Percentiles rank a stretch among this genome's conserved stretches.
Evolutionary conservation across 805 yeast species (phyloP).

Genomic region (Barnettozyma botsteinii): DNA sequence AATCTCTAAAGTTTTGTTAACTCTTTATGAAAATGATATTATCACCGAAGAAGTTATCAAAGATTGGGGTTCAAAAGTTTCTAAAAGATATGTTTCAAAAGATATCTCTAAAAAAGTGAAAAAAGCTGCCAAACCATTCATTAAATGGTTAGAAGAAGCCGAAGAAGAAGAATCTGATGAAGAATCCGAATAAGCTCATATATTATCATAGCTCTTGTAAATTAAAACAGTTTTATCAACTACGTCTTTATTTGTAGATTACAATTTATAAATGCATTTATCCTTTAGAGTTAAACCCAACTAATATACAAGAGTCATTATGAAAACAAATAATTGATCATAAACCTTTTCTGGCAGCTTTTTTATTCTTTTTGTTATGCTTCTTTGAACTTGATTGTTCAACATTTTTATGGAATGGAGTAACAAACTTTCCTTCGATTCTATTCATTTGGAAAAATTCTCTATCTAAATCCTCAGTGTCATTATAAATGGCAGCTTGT

Average conservation of each 20-base stretch:
- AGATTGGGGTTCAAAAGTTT: slow-evolving; percentile 86
- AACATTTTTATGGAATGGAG: slow-evolving; percentile 65
- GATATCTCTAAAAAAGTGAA: slow-evolving; percentile 89
- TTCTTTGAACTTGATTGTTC: slow-evolving; percentile 33
- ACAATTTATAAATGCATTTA: slow-evolving; percentile 1
- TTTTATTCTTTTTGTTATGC: slow-evolving; percentile 75
- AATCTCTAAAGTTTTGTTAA: slow-evolving; percentile 78
- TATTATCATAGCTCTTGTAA: background rate
- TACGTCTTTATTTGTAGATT: no score
- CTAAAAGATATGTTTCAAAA: slow-evolving; percentile 91
- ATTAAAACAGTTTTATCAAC: background rate
- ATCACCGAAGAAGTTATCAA: slow-evolving; percentile 75
- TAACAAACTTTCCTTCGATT: slow-evolving; percentile 54
- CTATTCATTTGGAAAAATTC: slow-evolving; percentile 74
- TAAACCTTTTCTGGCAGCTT: slow-evolving; percentile 36
- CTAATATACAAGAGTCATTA: slow-evolving; percentile 5
- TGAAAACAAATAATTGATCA: no score
- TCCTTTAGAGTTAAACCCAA: slow-evolving; percentile 6
- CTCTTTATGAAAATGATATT: slow-evolving; percentile 77
- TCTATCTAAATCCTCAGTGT: slow-evolving; percentile 77
- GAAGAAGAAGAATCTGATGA: slow-evolving; percentile 61
- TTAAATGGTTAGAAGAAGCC: slow-evolving; percentile 93
- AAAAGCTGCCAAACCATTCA: slow-evolving; percentile 92
- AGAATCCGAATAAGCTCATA: slow-evolving; percentile 13
- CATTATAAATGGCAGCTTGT: slow-evolving; percentile 71